Percentiles rank a stretch among this genome's conserved stretches.
Evolutionary conservation across 2,329 filamentous ascomycete genomes (phyloP).

Genomic region (Thielaviopsis euricoi): DNA sequence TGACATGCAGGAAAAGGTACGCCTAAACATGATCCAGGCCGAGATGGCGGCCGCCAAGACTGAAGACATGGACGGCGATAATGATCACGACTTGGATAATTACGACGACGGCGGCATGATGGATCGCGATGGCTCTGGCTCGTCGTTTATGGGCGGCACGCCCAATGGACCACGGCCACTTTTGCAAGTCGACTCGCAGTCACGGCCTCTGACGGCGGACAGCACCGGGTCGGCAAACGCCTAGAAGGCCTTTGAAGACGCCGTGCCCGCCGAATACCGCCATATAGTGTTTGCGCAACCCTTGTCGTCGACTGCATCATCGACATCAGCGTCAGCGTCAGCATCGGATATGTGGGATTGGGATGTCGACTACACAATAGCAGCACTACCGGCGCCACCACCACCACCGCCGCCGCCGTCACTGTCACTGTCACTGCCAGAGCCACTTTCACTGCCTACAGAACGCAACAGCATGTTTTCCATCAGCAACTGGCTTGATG

Average conservation of each 20-base stretch:
- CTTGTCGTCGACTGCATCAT: too few species aligned
- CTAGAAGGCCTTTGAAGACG: background rate
- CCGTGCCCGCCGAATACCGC: background rate
- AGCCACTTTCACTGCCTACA: too few species aligned
- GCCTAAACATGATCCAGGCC: conserved; percentile 26
- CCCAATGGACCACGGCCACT: background rate
- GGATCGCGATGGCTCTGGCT: conserved; percentile 14
- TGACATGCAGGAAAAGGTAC: conserved; percentile 41
- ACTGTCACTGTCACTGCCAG: too few species aligned
- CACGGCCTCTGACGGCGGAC: background rate
- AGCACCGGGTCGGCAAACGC: background rate
- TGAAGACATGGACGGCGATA: conserved; percentile 4
- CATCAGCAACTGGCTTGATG: background rate
- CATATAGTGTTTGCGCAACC: too few species aligned
- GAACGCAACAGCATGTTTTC: background rate
- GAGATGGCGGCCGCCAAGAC: conserved; percentile 16
- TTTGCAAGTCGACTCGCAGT: background rate
- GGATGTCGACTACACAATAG: too few species aligned
- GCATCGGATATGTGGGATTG: too few species aligned
- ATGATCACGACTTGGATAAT: conserved; percentile 20
- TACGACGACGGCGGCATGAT: conserved; percentile 17
- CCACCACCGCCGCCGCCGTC: too few species aligned
- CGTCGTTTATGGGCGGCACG: background rate
- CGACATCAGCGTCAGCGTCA: too few species aligned
- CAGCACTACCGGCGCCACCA: too few species aligned